Evolutionary conservation across 2,329 filamentous ascomycete species (phyloP).

Genomic region (Colletotrichum sp.): DNA sequence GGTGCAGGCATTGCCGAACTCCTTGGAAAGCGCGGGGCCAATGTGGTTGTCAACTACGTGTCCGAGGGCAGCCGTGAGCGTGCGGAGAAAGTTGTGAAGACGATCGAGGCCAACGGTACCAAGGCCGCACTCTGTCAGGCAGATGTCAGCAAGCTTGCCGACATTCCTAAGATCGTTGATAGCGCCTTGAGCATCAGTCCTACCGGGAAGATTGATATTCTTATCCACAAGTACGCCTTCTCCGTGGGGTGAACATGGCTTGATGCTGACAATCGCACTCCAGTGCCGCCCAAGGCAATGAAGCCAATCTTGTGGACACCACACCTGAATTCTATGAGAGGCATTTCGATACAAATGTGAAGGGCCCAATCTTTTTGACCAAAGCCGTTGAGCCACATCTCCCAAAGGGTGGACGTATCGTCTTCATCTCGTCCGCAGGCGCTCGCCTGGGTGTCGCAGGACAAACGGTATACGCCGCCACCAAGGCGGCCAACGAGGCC

Average conservation of each 20-base stretch:
- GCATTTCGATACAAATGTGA: constrained; percentile 3
- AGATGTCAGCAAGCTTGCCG: constrained; percentile 18
- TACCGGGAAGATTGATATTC: constrained; percentile 28
- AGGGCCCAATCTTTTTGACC: constrained; percentile 31
- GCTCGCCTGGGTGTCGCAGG: constrained; percentile 32
- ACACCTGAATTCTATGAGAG: not conserved
- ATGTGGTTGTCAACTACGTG: constrained; percentile 26
- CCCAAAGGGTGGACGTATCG: constrained; percentile 31
- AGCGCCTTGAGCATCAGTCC: constrained; percentile 22
- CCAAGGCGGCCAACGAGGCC: constrained; percentile 36
- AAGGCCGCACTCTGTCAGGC: constrained; percentile 22
- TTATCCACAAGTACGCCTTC: constrained; percentile 25
- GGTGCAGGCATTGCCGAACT: constrained; percentile 69
- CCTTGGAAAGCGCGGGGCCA: constrained; percentile 62
- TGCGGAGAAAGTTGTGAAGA: constrained; percentile 21
- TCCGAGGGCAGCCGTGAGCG: constrained; percentile 19
- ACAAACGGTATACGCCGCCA: constrained; percentile 35
- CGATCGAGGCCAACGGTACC: constrained; percentile 19
- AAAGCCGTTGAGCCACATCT: constrained; percentile 33
- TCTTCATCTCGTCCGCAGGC: constrained; percentile 35
- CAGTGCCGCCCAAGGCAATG: not conserved
- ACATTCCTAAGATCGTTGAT: constrained; percentile 23
- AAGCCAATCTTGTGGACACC: not conserved
- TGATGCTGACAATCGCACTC: not conserved
- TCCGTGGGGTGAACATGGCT: not conserved